Percentiles rank a stretch among this genome's conserved stretches.
phyloP scores from a whole-genome alignment of 2,329 filamentous ascomycete genomes.

The Sporothrix pallida region DNA sequence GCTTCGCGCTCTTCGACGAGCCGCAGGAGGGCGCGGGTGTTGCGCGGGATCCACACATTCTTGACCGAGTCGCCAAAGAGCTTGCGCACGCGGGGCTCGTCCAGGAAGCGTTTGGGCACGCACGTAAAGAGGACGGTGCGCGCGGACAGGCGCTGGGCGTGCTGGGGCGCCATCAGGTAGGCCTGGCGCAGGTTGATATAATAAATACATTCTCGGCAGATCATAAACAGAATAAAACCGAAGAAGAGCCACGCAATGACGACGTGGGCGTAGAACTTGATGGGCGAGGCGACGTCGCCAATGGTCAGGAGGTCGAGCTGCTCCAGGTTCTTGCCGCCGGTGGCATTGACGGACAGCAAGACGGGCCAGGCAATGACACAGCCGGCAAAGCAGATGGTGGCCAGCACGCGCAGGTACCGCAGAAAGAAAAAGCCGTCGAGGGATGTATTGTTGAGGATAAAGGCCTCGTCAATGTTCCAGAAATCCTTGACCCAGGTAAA shows the following conservation, averaged over 20 bases:
- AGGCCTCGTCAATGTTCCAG: constrained; percentile 72
- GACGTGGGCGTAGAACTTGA: constrained; percentile 79
- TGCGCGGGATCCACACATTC: constrained; percentile 81
- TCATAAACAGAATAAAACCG: constrained; percentile 84
- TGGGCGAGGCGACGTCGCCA: constrained; percentile 61
- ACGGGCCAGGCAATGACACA: constrained; percentile 84
- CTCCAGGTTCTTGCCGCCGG: constrained; percentile 68
- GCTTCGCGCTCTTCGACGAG: constrained; percentile 78
- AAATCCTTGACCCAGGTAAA: constrained; percentile 68
- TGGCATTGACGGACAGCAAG: constrained; percentile 81
- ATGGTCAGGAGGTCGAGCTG: constrained; percentile 71
- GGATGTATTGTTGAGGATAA: constrained; percentile 83
- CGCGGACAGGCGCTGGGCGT: constrained; percentile 83
- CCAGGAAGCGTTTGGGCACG: constrained; percentile 77
- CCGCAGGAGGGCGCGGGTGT: constrained; percentile 75
- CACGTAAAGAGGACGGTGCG: constrained; percentile 92
- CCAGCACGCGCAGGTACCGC: constrained; percentile 78
- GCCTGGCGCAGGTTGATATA: constrained; percentile 94
- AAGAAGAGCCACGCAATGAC: constrained; percentile 83
- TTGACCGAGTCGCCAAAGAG: constrained; percentile 82
- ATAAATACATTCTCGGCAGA: constrained; percentile 89
- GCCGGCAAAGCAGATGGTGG: constrained; percentile 80
- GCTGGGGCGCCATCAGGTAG: constrained; percentile 83
- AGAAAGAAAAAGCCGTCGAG: constrained; percentile 89
- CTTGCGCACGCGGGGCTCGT: constrained; percentile 72